These are phyloP conservation scores for Quillaja saponaria DNA, from an alignment of 306 rosid species.

Conservation along the genomic window DNA sequence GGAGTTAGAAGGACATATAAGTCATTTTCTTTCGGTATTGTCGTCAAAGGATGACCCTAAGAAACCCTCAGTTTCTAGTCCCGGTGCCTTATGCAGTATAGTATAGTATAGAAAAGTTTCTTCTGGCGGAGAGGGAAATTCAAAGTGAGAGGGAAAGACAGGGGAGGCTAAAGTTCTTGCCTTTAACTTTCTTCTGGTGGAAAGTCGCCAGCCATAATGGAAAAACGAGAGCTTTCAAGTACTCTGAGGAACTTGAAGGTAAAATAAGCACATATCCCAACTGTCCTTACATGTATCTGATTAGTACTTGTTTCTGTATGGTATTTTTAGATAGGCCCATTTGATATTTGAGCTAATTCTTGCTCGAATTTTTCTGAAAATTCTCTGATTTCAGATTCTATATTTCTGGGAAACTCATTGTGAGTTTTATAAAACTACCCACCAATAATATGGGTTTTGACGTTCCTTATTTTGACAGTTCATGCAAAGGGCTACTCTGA, in stretches of 20 bases:
- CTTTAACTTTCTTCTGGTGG: neutral
- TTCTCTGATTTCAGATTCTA: constrained; percentile 5
- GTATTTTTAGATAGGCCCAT: neutral
- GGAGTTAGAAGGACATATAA: neutral
- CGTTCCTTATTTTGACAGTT: constrained; percentile 41
- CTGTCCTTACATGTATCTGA: neutral
- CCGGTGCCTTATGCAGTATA: neutral
- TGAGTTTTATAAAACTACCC: neutral
- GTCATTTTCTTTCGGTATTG: constrained; percentile 1
- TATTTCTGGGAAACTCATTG: neutral
- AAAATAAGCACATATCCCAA: neutral
- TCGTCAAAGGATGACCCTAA: neutral
- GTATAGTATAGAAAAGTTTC: neutral
- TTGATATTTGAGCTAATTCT: constrained; percentile 14
- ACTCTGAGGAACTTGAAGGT: constrained; percentile 85
- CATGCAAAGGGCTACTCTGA: constrained; percentile 82
- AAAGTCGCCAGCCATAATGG: constrained; percentile 40
- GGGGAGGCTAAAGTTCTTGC: constrained; percentile 11
- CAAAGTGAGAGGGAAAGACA: neutral
- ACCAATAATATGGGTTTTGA: neutral
- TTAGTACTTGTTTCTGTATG: neutral
- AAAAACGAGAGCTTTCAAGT: constrained; percentile 72
- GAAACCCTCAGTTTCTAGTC: constrained; percentile 24
- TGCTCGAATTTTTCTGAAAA: neutral
- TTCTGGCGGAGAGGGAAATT: constrained; percentile 11